phyloP scores from a whole-genome alignment of 306 rosid species.

The Vachellia pachyceras region DNA sequence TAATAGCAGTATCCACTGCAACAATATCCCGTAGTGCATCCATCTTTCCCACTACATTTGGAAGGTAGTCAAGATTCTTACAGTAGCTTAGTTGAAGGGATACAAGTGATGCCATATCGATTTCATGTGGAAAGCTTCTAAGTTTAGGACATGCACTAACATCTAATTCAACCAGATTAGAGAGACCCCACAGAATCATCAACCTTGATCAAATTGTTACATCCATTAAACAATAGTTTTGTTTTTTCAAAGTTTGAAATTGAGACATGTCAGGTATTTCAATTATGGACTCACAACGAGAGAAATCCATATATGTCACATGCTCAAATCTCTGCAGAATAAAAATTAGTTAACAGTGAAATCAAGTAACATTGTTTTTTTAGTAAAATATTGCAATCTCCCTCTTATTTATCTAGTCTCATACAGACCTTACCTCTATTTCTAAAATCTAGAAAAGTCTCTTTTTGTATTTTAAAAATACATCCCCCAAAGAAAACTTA shows the following conservation, averaged over 20 bases:
- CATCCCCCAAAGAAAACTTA: too few species aligned
- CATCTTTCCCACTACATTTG: conserved; percentile 22
- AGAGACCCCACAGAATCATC: not conserved
- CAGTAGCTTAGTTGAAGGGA: not conserved
- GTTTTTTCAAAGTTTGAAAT: not conserved
- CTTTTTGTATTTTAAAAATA: too few species aligned
- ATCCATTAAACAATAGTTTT: not conserved
- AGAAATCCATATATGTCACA: not conserved
- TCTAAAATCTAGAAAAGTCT: too few species aligned
- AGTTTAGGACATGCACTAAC: not conserved
- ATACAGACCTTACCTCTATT: too few species aligned
- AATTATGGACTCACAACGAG: not conserved
- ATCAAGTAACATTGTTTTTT: too few species aligned
- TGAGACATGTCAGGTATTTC: not conserved
- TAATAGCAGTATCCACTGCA: not conserved
- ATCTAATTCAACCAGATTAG: not conserved
- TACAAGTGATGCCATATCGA: conserved; percentile 21
- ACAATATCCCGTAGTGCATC: not conserved
- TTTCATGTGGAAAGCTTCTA: not conserved
- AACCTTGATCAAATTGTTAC: not conserved
- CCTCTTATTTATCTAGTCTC: too few species aligned
- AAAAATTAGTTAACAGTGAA: not conserved
- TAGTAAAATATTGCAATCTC: not conserved
- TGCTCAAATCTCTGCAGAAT: not conserved
- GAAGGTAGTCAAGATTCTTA: not conserved